Percentiles rank a stretch among this genome's conserved stretches.
These are phyloP conservation scores for Paramecium tetraurelia DNA, from an alignment of 73 alveolate genomes.

Conservation along the genomic window DNA sequence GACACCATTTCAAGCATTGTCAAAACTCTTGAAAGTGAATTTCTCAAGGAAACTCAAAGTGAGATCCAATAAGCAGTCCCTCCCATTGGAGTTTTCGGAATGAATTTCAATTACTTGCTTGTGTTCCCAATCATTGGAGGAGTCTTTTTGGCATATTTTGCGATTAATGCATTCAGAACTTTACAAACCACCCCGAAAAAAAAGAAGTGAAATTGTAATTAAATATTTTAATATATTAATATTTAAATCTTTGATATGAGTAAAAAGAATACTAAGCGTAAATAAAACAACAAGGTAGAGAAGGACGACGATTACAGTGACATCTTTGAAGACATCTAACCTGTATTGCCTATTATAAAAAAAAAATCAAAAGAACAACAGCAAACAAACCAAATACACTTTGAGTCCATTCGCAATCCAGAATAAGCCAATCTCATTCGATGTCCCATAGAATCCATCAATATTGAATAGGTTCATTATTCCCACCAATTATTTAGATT, in stretches of 20 bases:
- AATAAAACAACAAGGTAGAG: not conserved
- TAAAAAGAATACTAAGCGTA: not conserved
- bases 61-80: not conserved
- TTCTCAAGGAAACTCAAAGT: not conserved
- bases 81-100: not conserved
- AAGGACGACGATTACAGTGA: conserved; percentile 11
- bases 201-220: not conserved
- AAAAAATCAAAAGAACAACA: not conserved
- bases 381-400: not conserved
- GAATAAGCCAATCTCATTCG: not conserved
- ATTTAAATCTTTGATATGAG: conserved; percentile 23
- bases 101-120: not conserved
- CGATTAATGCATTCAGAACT: not conserved
- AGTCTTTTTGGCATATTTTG: not conserved
- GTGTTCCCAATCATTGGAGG: not conserved
- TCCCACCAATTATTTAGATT: not conserved
- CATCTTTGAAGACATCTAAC: conserved; percentile 6
- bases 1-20: not conserved
- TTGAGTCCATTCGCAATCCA: not conserved
- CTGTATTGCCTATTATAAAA: conserved; percentile 30
- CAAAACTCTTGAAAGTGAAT: not conserved
- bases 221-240: not conserved
- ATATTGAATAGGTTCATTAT: not conserved
- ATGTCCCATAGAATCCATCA: conserved; percentile 10
- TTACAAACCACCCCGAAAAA: not conserved